Evolutionary conservation across 139 green algal species (phyloP), one percentile per base, ranked within the genome.

Genomic region (Coelastrella sp.): DNA sequence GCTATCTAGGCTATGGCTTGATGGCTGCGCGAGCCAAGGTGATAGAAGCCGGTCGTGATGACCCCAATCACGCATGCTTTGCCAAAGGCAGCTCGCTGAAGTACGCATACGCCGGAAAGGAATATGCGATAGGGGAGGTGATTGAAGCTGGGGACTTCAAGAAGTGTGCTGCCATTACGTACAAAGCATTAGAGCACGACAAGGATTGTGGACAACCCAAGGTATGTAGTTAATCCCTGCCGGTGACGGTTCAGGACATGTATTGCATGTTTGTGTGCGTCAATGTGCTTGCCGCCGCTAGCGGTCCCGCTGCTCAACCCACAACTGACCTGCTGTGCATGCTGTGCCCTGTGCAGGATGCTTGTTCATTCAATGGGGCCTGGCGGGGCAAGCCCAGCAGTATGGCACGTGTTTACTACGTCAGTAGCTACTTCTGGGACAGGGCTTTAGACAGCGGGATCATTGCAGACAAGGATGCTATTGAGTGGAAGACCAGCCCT

Each of bases 351-450:
- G 32, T 88, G 71, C 90, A 98, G 94, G 87, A 94, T 5, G 86
- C 98, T 87, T 99, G 98, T 93, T 96, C 96, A 4, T 99, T 99
- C 91, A 96, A 94, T 76, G 98, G 98, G 57, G 97, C 96, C 0
- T 99, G 98, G 98, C 93, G 95, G 7, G 98, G 96, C 54, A 92
- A 94, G 80, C 94, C 89, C 58, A 77, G 59, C 20, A 90, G 90
- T 64, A 92, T 92, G 68, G 80, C 78, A 4, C 85, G 88, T 8
- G 88, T 94, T 7, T 96, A 99, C 89, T 99, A 99, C 77, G 92
- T 99, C 19, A 98, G 96, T 65, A 99, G 96, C 47, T 99, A 99
- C 94, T 99, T 99, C 92, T 99, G 97, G 95, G 98, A 99, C 95
- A 86, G 94, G 14, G 95, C 94, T 1, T 0, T 91, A 0, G 95